These are phyloP conservation scores for Solanum commersonii DNA, from an alignment of 257 asterid species.

Conservation along the genomic window DNA sequence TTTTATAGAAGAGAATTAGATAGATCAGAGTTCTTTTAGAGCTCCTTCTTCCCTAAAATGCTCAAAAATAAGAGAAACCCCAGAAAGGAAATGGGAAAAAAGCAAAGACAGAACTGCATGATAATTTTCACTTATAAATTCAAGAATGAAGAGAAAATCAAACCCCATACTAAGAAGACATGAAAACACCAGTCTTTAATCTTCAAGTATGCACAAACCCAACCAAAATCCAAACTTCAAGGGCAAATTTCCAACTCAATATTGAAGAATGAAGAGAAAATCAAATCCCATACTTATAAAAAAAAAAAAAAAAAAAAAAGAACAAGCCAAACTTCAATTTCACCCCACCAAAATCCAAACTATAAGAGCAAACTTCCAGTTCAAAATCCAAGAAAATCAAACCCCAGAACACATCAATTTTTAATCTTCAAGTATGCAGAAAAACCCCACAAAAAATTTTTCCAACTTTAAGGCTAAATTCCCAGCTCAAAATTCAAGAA, in stretches of 20 bases:
- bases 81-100: too few relatives aligned
- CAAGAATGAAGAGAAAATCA: neutral
- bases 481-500: neutral
- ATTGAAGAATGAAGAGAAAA: neutral
- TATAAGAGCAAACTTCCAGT: neutral
- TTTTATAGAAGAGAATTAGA: neutral
- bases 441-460: neutral
- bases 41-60: neutral
- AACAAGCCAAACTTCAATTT: neutral
- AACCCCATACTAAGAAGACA: neutral
- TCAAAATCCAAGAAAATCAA: neutral
- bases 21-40: neutral
- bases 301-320: too few relatives aligned
- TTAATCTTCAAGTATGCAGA: neutral
- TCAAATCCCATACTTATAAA: neutral
- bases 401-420: neutral
- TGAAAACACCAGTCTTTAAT: neutral
- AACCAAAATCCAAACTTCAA: neutral
- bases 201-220: neutral
- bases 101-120: neutral
- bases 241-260: neutral
- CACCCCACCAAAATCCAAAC: neutral
- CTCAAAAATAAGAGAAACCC: neutral
- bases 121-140: neutral
- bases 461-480: neutral